These are phyloP conservation scores for Solanum piurae DNA, from an alignment of 257 asterid species.

Conservation along the genomic window DNA sequence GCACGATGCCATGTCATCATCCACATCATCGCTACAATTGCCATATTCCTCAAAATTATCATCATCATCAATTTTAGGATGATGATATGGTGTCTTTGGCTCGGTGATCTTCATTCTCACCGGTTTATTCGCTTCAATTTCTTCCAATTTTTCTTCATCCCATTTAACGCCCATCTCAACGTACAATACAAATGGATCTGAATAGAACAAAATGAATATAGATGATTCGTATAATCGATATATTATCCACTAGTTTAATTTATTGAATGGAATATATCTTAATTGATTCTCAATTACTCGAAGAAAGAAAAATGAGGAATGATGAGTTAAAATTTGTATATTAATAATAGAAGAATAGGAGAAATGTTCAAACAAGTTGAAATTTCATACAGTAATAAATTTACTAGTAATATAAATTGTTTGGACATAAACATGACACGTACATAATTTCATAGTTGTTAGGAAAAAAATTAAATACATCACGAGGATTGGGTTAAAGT, in stretches of 20 bases:
- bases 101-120: constrained; percentile 59
- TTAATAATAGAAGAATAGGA: background rate
- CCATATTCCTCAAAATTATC: constrained; percentile 13
- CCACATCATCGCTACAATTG: background rate
- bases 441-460: background rate
- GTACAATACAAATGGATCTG: background rate
- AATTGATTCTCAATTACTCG: background rate
- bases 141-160: constrained; percentile 54
- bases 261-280: background rate
- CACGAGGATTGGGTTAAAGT: background rate
- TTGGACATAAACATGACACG: background rate
- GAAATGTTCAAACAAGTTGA: background rate
- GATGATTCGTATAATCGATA: background rate
- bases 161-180: constrained; percentile 25
- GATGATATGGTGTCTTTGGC: constrained; percentile 66
- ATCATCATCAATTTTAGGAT: constrained; percentile 29
- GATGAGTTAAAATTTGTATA: background rate
- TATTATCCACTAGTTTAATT: background rate
- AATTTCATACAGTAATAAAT: background rate
- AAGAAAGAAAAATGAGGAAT: background rate
- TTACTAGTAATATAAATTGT: background rate
- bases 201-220: background rate
- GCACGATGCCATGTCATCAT: background rate
- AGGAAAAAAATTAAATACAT: background rate
- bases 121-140: constrained; percentile 63